phyloP scores from a whole-genome alignment of 1,139 yeast genomes.

The Scheffersomyces segobiensis region DNA sequence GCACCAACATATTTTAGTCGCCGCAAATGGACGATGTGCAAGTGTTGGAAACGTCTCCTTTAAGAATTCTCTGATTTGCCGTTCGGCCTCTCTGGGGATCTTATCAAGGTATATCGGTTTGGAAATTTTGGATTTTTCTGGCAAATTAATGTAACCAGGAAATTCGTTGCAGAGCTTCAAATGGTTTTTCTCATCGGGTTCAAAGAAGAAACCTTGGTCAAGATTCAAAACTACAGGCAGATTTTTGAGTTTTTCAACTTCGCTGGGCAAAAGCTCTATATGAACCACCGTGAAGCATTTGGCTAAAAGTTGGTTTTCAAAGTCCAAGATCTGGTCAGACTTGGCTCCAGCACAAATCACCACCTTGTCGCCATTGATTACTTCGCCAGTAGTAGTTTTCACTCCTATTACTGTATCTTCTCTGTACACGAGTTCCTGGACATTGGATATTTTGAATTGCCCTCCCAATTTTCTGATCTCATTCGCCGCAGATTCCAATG shows the following conservation, averaged over 20 bases:
- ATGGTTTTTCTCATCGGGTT: slow-evolving; percentile 23
- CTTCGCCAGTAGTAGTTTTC: slow-evolving; percentile 17
- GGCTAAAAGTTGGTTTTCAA: slow-evolving; percentile 30
- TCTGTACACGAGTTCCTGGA: slow-evolving; percentile 17
- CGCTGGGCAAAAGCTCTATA: slow-evolving; percentile 31
- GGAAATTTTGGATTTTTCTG: slow-evolving; percentile 25
- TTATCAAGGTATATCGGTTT: slow-evolving; percentile 29
- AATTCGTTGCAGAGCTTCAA: slow-evolving; percentile 27
- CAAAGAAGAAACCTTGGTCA: slow-evolving; percentile 50
- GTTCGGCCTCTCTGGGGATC: slow-evolving; percentile 23
- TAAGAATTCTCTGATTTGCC: slow-evolving; percentile 23
- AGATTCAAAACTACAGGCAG: slow-evolving; percentile 47
- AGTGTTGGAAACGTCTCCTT: slow-evolving; percentile 35
- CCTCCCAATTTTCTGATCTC: slow-evolving; percentile 32
- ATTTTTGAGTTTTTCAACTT: slow-evolving; percentile 26
- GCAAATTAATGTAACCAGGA: slow-evolving; percentile 34
- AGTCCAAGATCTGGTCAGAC: slow-evolving; percentile 31
- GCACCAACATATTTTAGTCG: slow-evolving; percentile 47
- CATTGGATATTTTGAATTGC: slow-evolving; percentile 28
- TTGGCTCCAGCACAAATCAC: slow-evolving; percentile 40
- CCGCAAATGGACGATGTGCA: slow-evolving; percentile 30
- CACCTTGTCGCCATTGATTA: slow-evolving; percentile 24
- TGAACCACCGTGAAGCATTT: slow-evolving; percentile 45
- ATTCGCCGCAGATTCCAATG: slow-evolving; percentile 23
- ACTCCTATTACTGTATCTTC: slow-evolving; percentile 12